These are phyloP conservation scores for Oryza meridionalis DNA, from an alignment of 176 grass and related monocot species.

Conservation along the genomic window DNA sequence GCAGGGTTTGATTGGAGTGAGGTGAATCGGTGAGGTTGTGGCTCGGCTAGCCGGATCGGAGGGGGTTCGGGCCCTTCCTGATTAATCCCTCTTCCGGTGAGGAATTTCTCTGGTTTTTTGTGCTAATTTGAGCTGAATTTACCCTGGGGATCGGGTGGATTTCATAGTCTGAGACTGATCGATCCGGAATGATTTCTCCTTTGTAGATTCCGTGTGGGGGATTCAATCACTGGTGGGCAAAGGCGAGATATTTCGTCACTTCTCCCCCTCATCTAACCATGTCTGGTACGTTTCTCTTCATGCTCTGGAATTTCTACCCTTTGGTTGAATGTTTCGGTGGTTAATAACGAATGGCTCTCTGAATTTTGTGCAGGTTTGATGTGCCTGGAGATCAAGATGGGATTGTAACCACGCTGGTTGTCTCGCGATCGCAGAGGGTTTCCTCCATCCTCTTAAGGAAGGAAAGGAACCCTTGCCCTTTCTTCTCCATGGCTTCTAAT, in stretches of 20 bases:
- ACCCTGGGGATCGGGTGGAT: neutral
- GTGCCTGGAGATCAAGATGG: conserved; percentile 17
- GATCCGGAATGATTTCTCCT: neutral
- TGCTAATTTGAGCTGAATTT: neutral
- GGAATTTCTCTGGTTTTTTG: neutral
- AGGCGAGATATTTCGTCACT: conserved; percentile 22
- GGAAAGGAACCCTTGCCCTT: conserved; percentile 49
- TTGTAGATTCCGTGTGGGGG: conserved; percentile 7
- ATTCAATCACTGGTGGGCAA: neutral
- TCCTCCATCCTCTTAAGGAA: conserved; percentile 59
- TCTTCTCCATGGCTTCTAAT: conserved; percentile 46
- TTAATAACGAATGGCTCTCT: neutral
- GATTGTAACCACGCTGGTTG: conserved; percentile 34
- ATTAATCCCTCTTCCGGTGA: conserved; percentile 12
- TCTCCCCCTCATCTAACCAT: conserved; percentile 2
- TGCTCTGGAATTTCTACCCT: neutral
- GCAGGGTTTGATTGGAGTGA: conserved; percentile 22
- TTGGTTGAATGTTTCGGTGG: neutral
- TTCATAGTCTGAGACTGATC: neutral
- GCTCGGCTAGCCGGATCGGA: conserved; percentile 15
- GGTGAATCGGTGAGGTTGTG: conserved; percentile 10
- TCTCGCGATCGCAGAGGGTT: conserved; percentile 41
- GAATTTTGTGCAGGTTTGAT: conserved; percentile 41
- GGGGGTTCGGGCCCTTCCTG: neutral
- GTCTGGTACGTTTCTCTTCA: conserved; percentile 18